These are phyloP conservation scores for Quercus tomentella DNA, from an alignment of 331 rosid genomes.

Conservation along the genomic window DNA sequence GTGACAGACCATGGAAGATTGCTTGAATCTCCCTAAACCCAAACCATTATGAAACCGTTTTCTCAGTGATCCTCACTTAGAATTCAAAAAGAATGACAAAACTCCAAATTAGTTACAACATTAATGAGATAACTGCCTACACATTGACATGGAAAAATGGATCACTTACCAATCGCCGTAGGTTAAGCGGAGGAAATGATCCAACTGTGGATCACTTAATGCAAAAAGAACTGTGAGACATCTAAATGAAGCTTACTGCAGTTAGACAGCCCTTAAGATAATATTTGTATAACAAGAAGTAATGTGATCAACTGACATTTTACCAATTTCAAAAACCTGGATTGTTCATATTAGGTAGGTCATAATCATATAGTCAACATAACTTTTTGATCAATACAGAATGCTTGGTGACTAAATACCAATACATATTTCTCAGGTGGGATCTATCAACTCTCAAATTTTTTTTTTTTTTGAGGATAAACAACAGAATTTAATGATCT, in stretches of 20 bases:
- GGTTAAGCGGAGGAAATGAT: not conserved
- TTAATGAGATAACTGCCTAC: not conserved
- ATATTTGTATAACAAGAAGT: not conserved
- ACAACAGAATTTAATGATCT: no score
- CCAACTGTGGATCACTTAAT: not conserved
- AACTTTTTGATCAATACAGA: not conserved
- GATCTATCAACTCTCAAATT: no score
- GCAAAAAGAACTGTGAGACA: not conserved
- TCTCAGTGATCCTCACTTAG: not conserved
- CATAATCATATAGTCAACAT: not conserved
- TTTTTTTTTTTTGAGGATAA: no score
- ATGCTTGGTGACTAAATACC: no score
- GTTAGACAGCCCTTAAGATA: not conserved
- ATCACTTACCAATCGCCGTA: not conserved
- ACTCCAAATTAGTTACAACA: not conserved
- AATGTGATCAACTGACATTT: not conserved
- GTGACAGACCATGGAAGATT: not conserved
- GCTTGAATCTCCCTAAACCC: not conserved
- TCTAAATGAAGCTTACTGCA: not conserved
- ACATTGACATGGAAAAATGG: not conserved
- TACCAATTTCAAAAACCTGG: not conserved
- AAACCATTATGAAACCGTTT: not conserved
- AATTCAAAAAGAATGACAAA: not conserved
- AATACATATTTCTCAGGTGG: no score
- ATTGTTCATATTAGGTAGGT: not conserved